Evolutionary conservation across 2,329 filamentous ascomycete genomes (phyloP).

Genomic region (Pyrenochaeta sp.): DNA sequence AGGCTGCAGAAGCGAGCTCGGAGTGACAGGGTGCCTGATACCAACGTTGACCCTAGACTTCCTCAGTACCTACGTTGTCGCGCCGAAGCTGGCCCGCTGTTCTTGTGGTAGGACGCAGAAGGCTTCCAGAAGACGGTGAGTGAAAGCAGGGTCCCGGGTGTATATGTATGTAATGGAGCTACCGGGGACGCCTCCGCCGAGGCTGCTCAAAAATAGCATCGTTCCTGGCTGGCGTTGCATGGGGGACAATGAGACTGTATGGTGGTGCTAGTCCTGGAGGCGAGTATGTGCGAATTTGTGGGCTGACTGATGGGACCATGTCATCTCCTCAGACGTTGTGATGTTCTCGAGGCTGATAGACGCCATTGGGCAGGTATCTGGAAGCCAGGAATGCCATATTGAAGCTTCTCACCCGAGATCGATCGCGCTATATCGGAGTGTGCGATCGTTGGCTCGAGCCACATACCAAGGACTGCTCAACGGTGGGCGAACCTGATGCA

Average conservation of each 20-base stretch:
- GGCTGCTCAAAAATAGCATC: constrained; percentile 36
- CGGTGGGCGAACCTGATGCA: background rate
- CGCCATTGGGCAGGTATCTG: constrained; percentile 7
- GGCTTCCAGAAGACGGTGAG: constrained; percentile 20
- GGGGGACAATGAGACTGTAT: background rate
- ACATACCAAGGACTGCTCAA: background rate
- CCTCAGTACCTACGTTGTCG: constrained; percentile 1
- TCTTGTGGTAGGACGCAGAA: constrained; percentile 20
- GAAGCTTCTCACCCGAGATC: constrained; percentile 5
- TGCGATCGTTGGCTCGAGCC: constrained; percentile 3
- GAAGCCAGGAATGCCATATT: constrained; percentile 1
- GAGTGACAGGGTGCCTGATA: constrained; percentile 28
- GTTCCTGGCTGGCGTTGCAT: constrained; percentile 26
- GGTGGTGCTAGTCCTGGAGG: background rate
- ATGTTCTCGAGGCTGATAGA: constrained; percentile 3
- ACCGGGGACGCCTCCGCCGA: constrained; percentile 14
- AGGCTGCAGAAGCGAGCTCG: constrained; percentile 35
- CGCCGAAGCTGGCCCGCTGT: constrained; percentile 7
- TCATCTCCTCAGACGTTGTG: constrained; percentile 13
- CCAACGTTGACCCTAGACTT: constrained; percentile 26
- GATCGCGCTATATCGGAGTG: constrained; percentile 18
- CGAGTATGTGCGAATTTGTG: constrained; percentile 1
- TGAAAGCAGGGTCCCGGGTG: constrained; percentile 10
- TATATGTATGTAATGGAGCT: constrained; percentile 29
- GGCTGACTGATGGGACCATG: constrained; percentile 30